phyloP scores from a whole-genome alignment of 1,284 basidiomycete genomes.

The Chalciporus sp. region DNA sequence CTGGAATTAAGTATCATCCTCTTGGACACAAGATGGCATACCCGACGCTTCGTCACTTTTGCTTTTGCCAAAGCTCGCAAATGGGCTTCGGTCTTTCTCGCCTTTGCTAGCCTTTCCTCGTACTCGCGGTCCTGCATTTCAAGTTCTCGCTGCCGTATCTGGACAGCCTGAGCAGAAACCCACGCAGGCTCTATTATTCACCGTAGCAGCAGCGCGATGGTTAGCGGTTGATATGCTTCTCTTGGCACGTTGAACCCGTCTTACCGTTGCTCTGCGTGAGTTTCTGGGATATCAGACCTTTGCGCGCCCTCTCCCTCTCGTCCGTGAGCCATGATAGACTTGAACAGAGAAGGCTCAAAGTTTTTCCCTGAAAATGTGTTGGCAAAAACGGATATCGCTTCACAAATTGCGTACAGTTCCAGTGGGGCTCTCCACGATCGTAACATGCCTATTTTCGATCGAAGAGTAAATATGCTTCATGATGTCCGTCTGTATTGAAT shows the following conservation, averaged over 20 bases:
- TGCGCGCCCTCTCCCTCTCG: slow-evolving; percentile 65
- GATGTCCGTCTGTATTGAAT: slow-evolving; percentile 85
- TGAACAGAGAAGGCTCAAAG: slow-evolving; percentile 80
- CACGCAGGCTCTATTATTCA: slow-evolving; percentile 65
- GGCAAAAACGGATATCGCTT: not conserved
- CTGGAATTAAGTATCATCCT: slow-evolving; percentile 12
- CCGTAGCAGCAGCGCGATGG: not conserved
- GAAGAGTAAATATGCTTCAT: slow-evolving; percentile 87
- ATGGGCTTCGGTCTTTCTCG: slow-evolving; percentile 63
- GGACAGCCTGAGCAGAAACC: slow-evolving; percentile 79
- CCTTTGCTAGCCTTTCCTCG: slow-evolving; percentile 58
- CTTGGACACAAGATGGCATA: slow-evolving; percentile 34
- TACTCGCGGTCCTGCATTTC: slow-evolving; percentile 68
- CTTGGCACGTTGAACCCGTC: slow-evolving; percentile 10
- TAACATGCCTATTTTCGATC: slow-evolving; percentile 75
- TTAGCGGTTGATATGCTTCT: not conserved
- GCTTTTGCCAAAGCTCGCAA: slow-evolving; percentile 58
- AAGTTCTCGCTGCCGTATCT: slow-evolving; percentile 62
- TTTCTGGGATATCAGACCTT: slow-evolving; percentile 52
- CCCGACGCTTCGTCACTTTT: slow-evolving; percentile 60
- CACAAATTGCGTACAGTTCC: slow-evolving; percentile 61
- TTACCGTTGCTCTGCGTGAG: slow-evolving; percentile 40
- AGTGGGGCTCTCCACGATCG: slow-evolving; percentile 86
- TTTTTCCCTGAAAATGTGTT: slow-evolving; percentile 69
- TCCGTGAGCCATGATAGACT: slow-evolving; percentile 81